phyloP scores from a whole-genome alignment of 2,329 filamentous ascomycete genomes.

The Penicillium palitans region DNA sequence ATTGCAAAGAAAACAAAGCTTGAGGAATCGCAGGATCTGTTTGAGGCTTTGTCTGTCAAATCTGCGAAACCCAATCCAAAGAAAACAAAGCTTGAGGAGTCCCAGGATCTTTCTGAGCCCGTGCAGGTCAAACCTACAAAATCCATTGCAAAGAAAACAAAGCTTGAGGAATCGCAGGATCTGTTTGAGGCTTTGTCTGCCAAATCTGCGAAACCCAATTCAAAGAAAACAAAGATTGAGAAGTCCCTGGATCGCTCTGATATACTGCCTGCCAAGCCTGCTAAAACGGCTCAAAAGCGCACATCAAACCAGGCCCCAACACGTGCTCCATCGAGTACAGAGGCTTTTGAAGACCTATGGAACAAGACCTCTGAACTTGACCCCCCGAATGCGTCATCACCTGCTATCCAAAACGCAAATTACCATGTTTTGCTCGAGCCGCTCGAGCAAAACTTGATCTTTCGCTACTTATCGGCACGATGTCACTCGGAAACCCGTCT shows the following conservation, averaged over 20 bases:
- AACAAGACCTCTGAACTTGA: neutral
- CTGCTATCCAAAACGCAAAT: neutral
- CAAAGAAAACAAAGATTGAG: neutral
- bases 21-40: neutral
- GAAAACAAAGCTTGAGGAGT: neutral
- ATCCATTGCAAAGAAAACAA: neutral
- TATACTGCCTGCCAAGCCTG: neutral
- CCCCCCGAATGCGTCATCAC: neutral
- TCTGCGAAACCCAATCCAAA: neutral
- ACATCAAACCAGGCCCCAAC: neutral
- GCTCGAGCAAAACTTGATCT: slow-evolving; percentile 7
- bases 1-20: neutral
- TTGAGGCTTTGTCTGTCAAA: neutral
- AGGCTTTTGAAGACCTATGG: neutral
- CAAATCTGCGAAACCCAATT: neutral
- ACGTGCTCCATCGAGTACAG: neutral
- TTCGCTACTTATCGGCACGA: slow-evolving; percentile 7
- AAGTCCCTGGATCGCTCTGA: neutral
- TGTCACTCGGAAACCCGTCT: slow-evolving; percentile 10
- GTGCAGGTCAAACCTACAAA: neutral
- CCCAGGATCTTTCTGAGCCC: neutral
- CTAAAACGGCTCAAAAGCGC: neutral
- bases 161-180: neutral
- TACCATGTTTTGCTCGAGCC: neutral
- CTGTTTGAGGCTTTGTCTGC: neutral